phyloP scores from a whole-genome alignment of 2,329 filamentous ascomycete species.

The Arthrinium puccinioides region DNA sequence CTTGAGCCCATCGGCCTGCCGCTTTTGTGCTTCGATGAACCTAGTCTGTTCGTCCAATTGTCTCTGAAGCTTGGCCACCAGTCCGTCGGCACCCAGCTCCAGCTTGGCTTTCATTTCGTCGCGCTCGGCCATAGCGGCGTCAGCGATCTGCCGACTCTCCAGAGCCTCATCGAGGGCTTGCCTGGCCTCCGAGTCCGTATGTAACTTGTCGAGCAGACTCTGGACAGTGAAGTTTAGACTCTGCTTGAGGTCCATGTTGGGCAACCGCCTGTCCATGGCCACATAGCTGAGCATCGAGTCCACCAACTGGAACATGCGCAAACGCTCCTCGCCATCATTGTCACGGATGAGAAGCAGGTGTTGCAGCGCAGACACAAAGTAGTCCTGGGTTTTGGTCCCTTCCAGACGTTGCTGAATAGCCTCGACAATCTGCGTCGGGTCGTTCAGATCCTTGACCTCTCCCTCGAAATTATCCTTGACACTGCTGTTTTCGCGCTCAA shows the following conservation, averaged over 20 bases:
- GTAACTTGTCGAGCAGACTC: conserved; percentile 86
- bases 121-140: conserved; percentile 90
- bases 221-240: conserved; percentile 97
- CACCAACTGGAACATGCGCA: conserved; percentile 95
- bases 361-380: conserved; percentile 92
- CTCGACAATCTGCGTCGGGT: conserved; percentile 88
- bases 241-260: conserved; percentile 96
- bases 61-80: conserved; percentile 87
- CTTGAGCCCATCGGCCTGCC: conserved; percentile 83
- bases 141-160: conserved; percentile 85
- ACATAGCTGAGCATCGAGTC: conserved; percentile 99
- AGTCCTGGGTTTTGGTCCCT: conserved; percentile 83
- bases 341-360: conserved; percentile 89
- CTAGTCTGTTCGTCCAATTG: conserved; percentile 89
- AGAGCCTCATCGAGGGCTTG: conserved; percentile 87
- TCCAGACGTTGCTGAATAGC: conserved; percentile 81
- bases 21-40: conserved; percentile 80
- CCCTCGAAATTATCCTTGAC: conserved; percentile 82
- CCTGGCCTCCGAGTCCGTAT: conserved; percentile 91
- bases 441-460: conserved; percentile 84
- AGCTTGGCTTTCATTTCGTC: conserved; percentile 89
- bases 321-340: conserved; percentile 82
- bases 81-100: conserved; percentile 84
- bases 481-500: conserved; percentile 84
- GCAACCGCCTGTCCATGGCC: conserved; percentile 91